Percentiles rank a stretch among this genome's conserved stretches.
phyloP scores from a whole-genome alignment of 208 protist genomes.

The Wallacemonas sp. region DNA sequence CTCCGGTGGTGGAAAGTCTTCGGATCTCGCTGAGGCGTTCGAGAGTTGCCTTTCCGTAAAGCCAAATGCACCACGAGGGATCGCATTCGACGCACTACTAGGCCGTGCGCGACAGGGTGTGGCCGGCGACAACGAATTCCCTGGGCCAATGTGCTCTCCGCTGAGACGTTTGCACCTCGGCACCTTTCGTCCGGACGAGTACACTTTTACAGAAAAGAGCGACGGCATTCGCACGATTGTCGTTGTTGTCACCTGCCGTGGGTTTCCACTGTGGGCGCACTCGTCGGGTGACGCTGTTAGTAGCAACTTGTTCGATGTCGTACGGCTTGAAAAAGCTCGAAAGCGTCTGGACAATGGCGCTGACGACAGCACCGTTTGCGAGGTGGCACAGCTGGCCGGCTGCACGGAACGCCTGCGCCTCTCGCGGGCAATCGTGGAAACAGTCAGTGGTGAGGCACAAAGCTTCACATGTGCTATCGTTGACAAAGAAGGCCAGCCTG shows the following conservation, averaged over 20 bases:
- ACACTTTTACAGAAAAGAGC: constrained; percentile 79
- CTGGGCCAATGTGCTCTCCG: constrained; percentile 73
- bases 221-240: constrained; percentile 71
- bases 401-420: not conserved
- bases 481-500: not conserved
- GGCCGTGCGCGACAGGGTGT: constrained; percentile 15
- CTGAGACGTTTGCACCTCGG: constrained; percentile 46
- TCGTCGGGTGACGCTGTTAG: not conserved
- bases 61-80: not conserved
- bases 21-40: not conserved
- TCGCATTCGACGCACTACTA: not conserved
- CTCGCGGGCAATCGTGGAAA: too few species aligned
- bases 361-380: too few species aligned
- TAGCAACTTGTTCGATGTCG: not conserved
- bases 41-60: not conserved
- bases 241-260: constrained; percentile 19
- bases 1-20: not conserved
- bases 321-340: not conserved
- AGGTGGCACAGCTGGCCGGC: too few species aligned
- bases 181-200: constrained; percentile 20
- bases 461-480: too few species aligned
- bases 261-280: constrained; percentile 44
- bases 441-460: too few species aligned
- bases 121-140: constrained; percentile 34
- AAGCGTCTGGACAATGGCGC: not conserved